These are phyloP conservation scores for Hymenoscyphus repandus DNA, from an alignment of 2,329 filamentous ascomycete genomes.

Conservation along the genomic window DNA sequence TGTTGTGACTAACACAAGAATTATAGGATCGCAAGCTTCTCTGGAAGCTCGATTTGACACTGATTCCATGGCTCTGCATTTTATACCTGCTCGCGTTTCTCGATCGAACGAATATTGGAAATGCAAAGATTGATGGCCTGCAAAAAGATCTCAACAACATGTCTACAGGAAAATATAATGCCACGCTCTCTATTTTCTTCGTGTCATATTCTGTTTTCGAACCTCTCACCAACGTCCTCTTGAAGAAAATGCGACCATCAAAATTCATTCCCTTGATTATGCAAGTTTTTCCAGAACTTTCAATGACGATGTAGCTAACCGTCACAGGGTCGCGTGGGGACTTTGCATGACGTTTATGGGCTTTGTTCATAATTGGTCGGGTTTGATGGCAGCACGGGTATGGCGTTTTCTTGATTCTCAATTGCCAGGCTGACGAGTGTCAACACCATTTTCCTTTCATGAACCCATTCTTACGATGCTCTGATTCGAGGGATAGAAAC, in stretches of 20 bases:
- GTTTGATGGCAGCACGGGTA: conserved; percentile 29
- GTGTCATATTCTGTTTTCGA: conserved; percentile 77
- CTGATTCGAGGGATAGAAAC: no score
- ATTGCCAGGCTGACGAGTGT: background rate
- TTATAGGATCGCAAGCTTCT: conserved; percentile 55
- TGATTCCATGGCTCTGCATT: conserved; percentile 66
- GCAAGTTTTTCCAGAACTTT: conserved; percentile 42
- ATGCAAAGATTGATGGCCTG: conserved; percentile 57
- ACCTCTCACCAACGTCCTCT: conserved; percentile 66
- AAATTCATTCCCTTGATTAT: conserved; percentile 81
- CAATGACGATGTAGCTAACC: conserved; percentile 2
- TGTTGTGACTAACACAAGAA: background rate
- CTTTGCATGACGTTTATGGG: conserved; percentile 54
- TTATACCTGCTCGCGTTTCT: conserved; percentile 73
- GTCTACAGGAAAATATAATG: conserved; percentile 63
- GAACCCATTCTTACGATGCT: no score
- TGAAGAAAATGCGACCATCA: conserved; percentile 69
- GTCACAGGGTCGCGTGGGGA: conserved; percentile 56
- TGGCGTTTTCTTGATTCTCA: background rate
- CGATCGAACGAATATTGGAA: conserved; percentile 76
- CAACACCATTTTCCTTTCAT: background rate
- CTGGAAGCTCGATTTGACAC: conserved; percentile 54
- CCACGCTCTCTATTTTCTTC: conserved; percentile 77
- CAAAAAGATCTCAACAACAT: conserved; percentile 55
- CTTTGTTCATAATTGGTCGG: conserved; percentile 28